phyloP scores from a whole-genome alignment of 1,284 basidiomycete genomes.

The Schizophyllum commune region DNA sequence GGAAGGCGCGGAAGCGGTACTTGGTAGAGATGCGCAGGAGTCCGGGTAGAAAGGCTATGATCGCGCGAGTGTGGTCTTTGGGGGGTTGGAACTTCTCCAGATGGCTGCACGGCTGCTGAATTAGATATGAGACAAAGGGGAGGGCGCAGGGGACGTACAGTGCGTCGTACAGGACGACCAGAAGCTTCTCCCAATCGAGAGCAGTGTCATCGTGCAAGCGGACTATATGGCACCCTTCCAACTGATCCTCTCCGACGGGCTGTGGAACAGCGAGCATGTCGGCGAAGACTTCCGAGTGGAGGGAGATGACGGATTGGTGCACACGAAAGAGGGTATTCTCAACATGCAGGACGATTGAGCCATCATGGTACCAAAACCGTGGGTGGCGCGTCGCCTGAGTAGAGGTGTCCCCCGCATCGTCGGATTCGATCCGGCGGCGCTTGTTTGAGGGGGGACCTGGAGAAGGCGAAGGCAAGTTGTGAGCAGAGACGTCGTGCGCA shows the following conservation, averaged over 20 bases:
- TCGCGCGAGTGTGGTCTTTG: background rate
- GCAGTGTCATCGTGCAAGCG: background rate
- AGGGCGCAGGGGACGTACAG: conserved; percentile 1
- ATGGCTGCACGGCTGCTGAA: background rate
- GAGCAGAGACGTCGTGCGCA: too few relatives aligned
- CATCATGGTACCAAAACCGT: conserved; percentile 18
- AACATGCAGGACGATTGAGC: conserved; percentile 18
- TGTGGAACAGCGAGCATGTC: conserved; percentile 3
- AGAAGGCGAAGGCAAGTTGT: too few relatives aligned
- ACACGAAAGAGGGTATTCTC: conserved; percentile 17
- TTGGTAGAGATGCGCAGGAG: background rate
- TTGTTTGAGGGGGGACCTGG: background rate
- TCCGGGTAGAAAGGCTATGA: background rate
- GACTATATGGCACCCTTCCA: conserved; percentile 5
- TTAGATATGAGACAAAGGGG: conserved; percentile 5
- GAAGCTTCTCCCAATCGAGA: conserved; percentile 1
- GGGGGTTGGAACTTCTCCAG: background rate
- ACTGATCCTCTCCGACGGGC: background rate
- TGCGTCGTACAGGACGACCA: conserved; percentile 4
- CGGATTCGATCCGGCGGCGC: background rate
- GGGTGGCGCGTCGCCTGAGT: background rate
- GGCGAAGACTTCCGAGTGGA: conserved; percentile 3
- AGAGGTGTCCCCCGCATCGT: background rate
- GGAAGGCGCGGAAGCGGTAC: background rate
- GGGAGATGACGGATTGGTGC: conserved; percentile 5